Conservation (phyloP, 2,329 filamentous ascomycete genomes). For the Dendrostoma leiphaemia region DNA sequence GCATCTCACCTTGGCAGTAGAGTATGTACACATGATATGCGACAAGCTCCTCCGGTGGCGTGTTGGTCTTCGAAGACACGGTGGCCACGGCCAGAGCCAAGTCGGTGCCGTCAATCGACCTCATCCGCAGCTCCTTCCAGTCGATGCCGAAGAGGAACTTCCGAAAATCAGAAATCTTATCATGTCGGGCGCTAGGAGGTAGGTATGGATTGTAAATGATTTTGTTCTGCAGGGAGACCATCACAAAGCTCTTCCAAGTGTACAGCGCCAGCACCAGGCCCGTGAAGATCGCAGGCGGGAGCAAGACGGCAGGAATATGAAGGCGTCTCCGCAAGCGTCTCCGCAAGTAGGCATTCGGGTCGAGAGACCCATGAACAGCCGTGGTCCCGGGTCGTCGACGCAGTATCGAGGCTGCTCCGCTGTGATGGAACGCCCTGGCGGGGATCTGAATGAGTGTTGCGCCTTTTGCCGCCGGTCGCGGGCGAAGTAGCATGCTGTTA, state of each 20-base stretch:
- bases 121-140: slow-evolving; percentile 65
- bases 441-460: not conserved
- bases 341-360: slow-evolving; percentile 12
- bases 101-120: slow-evolving; percentile 62
- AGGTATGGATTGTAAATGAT: slow-evolving; percentile 80
- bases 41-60: not conserved
- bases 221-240: slow-evolving; percentile 75
- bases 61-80: slow-evolving; percentile 25
- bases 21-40: slow-evolving; percentile 47
- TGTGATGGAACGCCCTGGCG: slow-evolving; percentile 20
- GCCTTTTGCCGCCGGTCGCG: not conserved
- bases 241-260: slow-evolving; percentile 68
- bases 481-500: slow-evolving; percentile 16
- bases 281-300: slow-evolving; percentile 65
- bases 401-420: not conserved
- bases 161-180: slow-evolving; percentile 65
- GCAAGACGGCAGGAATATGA: slow-evolving; percentile 43
- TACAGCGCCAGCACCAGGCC: slow-evolving; percentile 65
- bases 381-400: not conserved
- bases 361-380: slow-evolving; percentile 8
- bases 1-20: slow-evolving; percentile 51
- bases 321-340: slow-evolving; percentile 29
- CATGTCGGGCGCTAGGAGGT: slow-evolving; percentile 66
- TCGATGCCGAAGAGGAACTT: slow-evolving; percentile 56
- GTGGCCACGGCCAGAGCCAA: slow-evolving; percentile 59